A percentile compares a stretch with the other conserved stretches of the same genome.
Conservation (phyloP, 2,329 filamentous ascomycete genomes). For the Arthroderma sp. region DNA sequence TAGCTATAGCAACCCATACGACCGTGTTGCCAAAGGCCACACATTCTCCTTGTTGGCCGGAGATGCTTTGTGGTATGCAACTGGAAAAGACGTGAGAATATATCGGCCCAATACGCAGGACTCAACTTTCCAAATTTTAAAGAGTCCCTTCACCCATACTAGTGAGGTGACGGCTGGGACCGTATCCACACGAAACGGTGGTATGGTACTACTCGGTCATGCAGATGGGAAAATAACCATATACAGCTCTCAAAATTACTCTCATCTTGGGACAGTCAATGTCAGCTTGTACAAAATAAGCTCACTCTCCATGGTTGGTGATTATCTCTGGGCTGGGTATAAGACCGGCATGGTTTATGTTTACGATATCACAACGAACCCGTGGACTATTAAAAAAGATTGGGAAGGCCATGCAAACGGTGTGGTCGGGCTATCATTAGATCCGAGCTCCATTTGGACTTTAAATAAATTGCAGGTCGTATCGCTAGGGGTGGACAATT, state of each 20-base stretch:
- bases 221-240: slow-evolving; percentile 86
- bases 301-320: slow-evolving; percentile 64
- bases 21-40: slow-evolving; percentile 65
- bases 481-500: slow-evolving; percentile 76
- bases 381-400: slow-evolving; percentile 85
- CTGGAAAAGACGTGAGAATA: slow-evolving; percentile 73
- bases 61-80: slow-evolving; percentile 74
- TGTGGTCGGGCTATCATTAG: slow-evolving; percentile 62
- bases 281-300: slow-evolving; percentile 95
- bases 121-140: slow-evolving; percentile 62
- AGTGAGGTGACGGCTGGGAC: slow-evolving; percentile 83
- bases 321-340: slow-evolving; percentile 82
- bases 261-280: slow-evolving; percentile 66
- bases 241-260: slow-evolving; percentile 67
- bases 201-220: slow-evolving; percentile 80
- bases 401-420: slow-evolving; percentile 85
- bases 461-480: slow-evolving; percentile 73
- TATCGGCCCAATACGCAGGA: slow-evolving; percentile 61
- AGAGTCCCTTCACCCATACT: slow-evolving; percentile 58
- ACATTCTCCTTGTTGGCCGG: slow-evolving; percentile 82
- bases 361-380: slow-evolving; percentile 69
- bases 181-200: slow-evolving; percentile 57
- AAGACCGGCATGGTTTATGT: slow-evolving; percentile 90
- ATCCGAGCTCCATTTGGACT: slow-evolving; percentile 72
- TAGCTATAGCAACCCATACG: slow-evolving; percentile 53